These are phyloP conservation scores for Glycine tomentella DNA, from an alignment of 306 rosid species.

Conservation along the genomic window DNA sequence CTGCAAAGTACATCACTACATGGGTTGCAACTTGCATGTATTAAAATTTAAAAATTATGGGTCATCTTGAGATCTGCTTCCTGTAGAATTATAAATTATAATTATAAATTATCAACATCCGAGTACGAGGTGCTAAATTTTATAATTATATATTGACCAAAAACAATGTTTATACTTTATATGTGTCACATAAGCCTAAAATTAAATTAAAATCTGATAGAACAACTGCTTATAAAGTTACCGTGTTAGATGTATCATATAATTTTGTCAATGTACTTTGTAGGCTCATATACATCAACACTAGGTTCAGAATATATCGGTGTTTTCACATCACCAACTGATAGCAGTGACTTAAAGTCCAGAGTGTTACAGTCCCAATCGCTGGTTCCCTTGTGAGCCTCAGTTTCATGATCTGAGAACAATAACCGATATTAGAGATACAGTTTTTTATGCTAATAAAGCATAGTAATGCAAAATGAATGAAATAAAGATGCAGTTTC, in stretches of 20 bases:
- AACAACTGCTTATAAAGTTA: too few species aligned
- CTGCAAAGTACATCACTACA: conserved; percentile 42
- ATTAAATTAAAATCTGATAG: too few species aligned
- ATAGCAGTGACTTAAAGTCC: conserved; percentile 48
- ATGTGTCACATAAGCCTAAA: too few species aligned
- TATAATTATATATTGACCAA: too few species aligned
- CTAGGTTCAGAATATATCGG: conserved; percentile 54
- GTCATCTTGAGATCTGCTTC: conserved; percentile 21
- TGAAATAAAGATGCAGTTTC: background rate
- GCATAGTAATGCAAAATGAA: too few species aligned
- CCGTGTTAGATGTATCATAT: background rate
- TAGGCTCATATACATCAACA: conserved; percentile 32
- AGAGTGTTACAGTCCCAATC: conserved; percentile 9
- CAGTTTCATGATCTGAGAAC: background rate
- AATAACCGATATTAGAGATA: background rate
- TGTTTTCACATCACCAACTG: conserved; percentile 63
- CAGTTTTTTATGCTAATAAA: too few species aligned
- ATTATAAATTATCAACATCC: too few species aligned
- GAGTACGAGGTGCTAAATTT: too few species aligned
- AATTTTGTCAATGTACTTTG: background rate
- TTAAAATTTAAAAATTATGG: conserved; percentile 1
- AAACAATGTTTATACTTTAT: too few species aligned
- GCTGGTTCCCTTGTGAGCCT: too few species aligned
- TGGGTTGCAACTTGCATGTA: conserved; percentile 41
- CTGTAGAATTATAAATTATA: background rate